Evolutionary conservation across 2,329 filamentous ascomycete genomes (phyloP).

Genomic region (Cladophialophora bantiana): DNA sequence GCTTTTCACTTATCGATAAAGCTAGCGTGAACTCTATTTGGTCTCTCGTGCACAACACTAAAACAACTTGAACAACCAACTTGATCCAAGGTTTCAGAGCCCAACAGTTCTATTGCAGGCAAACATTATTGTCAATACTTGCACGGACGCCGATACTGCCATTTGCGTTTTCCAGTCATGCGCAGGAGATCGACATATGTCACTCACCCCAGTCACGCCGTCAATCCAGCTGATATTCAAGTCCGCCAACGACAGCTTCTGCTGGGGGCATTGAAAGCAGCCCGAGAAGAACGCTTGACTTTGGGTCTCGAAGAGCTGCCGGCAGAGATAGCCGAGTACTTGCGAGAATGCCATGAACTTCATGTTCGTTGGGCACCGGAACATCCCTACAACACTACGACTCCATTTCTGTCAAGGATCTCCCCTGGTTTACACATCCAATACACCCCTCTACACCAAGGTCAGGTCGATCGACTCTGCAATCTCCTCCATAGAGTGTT

Average conservation of each 20-base stretch:
- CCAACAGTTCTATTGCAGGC: neutral
- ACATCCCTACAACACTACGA: slow-evolving; percentile 62
- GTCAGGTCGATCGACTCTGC: slow-evolving; percentile 59
- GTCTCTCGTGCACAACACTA: no score
- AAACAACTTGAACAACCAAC: neutral
- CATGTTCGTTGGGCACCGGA: slow-evolving; percentile 80
- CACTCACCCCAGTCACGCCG: slow-evolving; percentile 34
- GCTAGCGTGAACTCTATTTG: neutral
- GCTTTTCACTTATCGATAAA: slow-evolving; percentile 18
- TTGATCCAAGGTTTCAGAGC: neutral
- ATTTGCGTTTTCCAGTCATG: slow-evolving; percentile 11
- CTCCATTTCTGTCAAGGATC: slow-evolving; percentile 76
- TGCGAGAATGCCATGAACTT: slow-evolving; percentile 72
- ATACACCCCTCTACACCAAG: slow-evolving; percentile 64
- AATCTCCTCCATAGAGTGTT: slow-evolving; percentile 65
- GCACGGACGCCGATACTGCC: neutral
- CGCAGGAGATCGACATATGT: slow-evolving; percentile 34
- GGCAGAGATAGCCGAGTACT: slow-evolving; percentile 62
- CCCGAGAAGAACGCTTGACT: slow-evolving; percentile 81
- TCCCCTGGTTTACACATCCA: slow-evolving; percentile 84
- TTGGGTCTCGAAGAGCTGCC: slow-evolving; percentile 77
- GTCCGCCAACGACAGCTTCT: slow-evolving; percentile 62
- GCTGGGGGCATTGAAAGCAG: slow-evolving; percentile 68
- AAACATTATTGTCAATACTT: neutral
- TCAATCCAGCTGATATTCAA: slow-evolving; percentile 69